Percentiles rank a stretch among this genome's conserved stretches.
Conservation (phyloP, 208 protist genomes). For the Acanthamoeba lugdunensis region DNA sequence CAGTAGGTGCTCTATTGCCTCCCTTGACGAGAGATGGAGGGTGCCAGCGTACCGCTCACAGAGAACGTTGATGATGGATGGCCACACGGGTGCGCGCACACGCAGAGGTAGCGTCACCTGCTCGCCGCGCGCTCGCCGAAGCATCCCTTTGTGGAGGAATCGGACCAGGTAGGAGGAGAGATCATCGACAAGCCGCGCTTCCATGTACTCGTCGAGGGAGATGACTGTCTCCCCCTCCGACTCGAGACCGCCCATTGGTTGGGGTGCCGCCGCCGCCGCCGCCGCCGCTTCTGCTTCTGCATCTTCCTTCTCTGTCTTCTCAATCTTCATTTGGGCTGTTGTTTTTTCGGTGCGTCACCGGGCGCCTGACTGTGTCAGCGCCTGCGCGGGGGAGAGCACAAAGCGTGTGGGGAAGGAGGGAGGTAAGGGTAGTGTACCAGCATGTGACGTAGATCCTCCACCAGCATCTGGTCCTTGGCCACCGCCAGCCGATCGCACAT, state of each 20-base stretch:
- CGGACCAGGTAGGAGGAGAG: neutral
- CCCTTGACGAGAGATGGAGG: neutral
- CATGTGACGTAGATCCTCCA: too few relatives aligned
- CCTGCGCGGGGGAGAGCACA: too few relatives aligned
- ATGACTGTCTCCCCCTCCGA: neutral
- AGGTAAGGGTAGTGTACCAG: too few relatives aligned
- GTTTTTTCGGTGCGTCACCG: too few relatives aligned
- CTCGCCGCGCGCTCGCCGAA: neutral
- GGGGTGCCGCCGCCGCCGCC: neutral
- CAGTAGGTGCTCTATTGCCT: neutral
- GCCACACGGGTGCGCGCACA: neutral
- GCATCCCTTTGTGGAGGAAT: neutral
- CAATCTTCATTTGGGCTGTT: too few relatives aligned
- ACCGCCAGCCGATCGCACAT: too few relatives aligned
- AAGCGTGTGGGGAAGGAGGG: too few relatives aligned
- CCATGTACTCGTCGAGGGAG: neutral
- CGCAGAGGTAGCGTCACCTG: neutral
- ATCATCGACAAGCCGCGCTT: neutral
- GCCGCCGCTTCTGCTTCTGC: neutral
- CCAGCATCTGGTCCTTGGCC: too few relatives aligned
- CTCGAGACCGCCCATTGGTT: neutral
- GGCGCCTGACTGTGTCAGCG: too few relatives aligned
- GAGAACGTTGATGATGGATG: neutral
- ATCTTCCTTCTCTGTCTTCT: too few relatives aligned
- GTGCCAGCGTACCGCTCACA: neutral